Percentiles rank a stretch among this genome's conserved stretches.
Conservation (phyloP, 345 rosid species). For the Eucalyptus paniculata region DNA sequence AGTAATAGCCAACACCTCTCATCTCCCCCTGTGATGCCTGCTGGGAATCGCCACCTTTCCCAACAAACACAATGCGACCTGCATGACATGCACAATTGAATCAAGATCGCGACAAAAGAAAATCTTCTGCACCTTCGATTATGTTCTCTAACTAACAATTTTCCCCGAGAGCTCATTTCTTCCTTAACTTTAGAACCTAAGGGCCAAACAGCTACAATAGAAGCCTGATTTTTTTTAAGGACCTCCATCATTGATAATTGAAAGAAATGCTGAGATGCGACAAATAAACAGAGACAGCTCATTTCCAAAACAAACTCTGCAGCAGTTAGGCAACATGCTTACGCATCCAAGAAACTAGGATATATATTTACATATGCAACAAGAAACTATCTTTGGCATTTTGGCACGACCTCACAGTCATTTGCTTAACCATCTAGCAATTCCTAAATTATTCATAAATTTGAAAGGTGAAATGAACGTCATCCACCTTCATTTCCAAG, state of each 20-base stretch:
- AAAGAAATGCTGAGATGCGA: neutral
- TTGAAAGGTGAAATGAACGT: neutral
- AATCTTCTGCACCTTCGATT: neutral
- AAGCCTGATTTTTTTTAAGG: neutral
- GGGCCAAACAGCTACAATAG: neutral
- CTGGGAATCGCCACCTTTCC: neutral
- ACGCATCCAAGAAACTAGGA: neutral
- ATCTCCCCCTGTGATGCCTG: neutral
- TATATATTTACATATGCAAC: neutral
- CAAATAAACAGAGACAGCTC: neutral
- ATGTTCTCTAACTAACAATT: neutral
- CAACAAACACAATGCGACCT: slow-evolving; percentile 3
- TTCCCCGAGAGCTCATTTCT: neutral
- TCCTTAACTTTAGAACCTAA: neutral
- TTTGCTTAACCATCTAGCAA: neutral
- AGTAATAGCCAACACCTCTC: slow-evolving; percentile 1
- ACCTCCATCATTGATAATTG: neutral
- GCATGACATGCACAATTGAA: neutral
- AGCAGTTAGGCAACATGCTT: neutral
- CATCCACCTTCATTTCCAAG: neutral
- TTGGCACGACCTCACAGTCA: neutral
- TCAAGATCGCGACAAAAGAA: neutral
- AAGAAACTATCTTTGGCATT: neutral
- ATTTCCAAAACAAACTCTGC: neutral
- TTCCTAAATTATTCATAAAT: neutral